Percentiles rank a stretch among this genome's conserved stretches.
Evolutionary conservation across 2,329 filamentous ascomycete species (phyloP).

Genomic region (Colletotrichum gloeosporioides): DNA sequence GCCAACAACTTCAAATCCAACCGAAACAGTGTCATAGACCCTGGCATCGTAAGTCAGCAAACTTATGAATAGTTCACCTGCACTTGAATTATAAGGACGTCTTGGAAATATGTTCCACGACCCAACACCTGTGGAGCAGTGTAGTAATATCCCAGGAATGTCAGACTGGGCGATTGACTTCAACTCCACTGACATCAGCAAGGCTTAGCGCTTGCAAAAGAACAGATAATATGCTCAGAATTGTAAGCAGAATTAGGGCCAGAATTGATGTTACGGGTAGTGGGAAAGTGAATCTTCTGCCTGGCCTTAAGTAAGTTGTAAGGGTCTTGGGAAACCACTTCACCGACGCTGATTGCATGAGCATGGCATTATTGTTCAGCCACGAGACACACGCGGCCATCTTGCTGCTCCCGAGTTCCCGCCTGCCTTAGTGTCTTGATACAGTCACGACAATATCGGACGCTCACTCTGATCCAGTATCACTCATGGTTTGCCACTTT

Average conservation of each 20-base stretch:
- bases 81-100: background rate
- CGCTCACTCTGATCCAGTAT: background rate
- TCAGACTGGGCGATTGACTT: background rate
- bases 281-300: background rate
- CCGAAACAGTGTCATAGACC: background rate
- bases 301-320: background rate
- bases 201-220: background rate
- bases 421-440: too few species aligned
- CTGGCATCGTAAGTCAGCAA: background rate
- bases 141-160: background rate
- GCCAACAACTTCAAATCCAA: background rate
- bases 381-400: too few species aligned
- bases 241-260: background rate
- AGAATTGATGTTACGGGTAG: background rate
- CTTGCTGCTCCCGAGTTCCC: too few species aligned
- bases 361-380: background rate
- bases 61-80: background rate
- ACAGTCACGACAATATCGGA: background rate
- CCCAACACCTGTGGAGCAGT: background rate
- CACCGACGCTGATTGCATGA: background rate
- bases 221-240: accelerated
- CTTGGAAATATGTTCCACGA: background rate
- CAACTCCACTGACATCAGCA: background rate
- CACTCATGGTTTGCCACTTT: background rate
- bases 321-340: background rate